Evolutionary conservation across 805 yeast genomes (phyloP), one percentile per base, ranked within the genome.

Genomic region (Candida quercuum): DNA sequence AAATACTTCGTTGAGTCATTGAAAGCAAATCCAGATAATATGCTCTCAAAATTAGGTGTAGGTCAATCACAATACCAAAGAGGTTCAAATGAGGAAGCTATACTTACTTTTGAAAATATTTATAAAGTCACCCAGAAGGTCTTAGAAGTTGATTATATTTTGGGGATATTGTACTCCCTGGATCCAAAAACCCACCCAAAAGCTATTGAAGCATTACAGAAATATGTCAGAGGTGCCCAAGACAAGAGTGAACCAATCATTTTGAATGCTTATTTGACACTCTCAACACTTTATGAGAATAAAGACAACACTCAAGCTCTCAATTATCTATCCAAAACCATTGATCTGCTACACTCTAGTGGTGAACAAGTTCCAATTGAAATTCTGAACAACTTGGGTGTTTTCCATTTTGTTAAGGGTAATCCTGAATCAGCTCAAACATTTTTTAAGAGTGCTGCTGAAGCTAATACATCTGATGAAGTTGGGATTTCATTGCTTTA

Each of bases 1-100:
- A 72, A 71, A 38, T 66, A 70, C 49, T 91, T 86, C 58, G 80
- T 81, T 44, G 86, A 78, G 41, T 77, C 97, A 6, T 71, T 77
- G 28, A 78, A 76, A 43, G 63, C 72, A 26, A 78, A 83, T 52
- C 85, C 79, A 27, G 68, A 63, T 34, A 85, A 85, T 49, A 52
- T 81, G 4, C 69, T 83, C 16, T 80, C 96, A 0, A 78, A 78
- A 47, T 66, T 89, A 38, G 98, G 96, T 22, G 71, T 84, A 40
- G 96, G 94, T 1, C 94, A 87, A 57, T 74, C 95, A 2, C 88
- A 87, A 54, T 73, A 82, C 37, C 71, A 78, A 37, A 80, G 89
- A 55, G 81, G 80, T 33, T 75, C 83, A 28, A 56, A 74, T 10
- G 88, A 86, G 50, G 97, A 89, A 56, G 93, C 98, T 11, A 76